Evolutionary conservation across 2,329 filamentous ascomycete species (phyloP).

Genomic region (Neofusicoccum ribis): DNA sequence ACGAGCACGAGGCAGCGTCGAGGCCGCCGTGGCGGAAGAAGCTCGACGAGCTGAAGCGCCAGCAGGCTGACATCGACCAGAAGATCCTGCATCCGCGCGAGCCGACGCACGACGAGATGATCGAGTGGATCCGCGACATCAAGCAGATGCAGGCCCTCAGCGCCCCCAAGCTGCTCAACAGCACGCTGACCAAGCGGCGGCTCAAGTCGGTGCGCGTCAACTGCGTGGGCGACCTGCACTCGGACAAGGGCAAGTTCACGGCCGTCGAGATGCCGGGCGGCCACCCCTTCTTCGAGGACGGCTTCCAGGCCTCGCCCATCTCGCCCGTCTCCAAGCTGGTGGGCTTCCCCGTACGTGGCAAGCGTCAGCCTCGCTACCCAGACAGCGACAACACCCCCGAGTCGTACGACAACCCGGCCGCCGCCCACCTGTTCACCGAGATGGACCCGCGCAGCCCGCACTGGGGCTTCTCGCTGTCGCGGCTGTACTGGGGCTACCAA

Average conservation of each 20-base stretch:
- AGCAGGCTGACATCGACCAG: neutral
- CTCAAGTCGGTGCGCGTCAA: constrained; percentile 1
- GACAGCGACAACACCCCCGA: neutral
- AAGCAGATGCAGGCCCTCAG: neutral
- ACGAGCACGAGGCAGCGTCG: neutral
- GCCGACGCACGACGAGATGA: neutral
- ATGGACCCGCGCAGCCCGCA: neutral
- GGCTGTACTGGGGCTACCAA: neutral
- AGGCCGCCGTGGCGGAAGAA: neutral
- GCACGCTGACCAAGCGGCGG: neutral
- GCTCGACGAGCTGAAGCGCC: neutral
- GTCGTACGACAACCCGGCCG: neutral
- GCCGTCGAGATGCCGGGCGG: neutral
- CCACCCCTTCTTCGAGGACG: constrained; percentile 1
- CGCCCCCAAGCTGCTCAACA: neutral
- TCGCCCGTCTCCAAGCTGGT: constrained; percentile 9
- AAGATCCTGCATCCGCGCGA: neutral
- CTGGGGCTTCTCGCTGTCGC: neutral
- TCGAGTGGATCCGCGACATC: neutral
- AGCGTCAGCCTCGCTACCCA: neutral
- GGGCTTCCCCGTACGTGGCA: neutral
- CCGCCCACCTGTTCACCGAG: neutral
- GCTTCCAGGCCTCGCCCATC: neutral
- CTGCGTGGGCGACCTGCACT: constrained; percentile 3
- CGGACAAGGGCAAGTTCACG: neutral